Percentiles rank a stretch among this genome's conserved stretches.
These are phyloP conservation scores for Diaporthe destruens DNA, from an alignment of 2,329 filamentous ascomycete species.

Conservation along the genomic window DNA sequence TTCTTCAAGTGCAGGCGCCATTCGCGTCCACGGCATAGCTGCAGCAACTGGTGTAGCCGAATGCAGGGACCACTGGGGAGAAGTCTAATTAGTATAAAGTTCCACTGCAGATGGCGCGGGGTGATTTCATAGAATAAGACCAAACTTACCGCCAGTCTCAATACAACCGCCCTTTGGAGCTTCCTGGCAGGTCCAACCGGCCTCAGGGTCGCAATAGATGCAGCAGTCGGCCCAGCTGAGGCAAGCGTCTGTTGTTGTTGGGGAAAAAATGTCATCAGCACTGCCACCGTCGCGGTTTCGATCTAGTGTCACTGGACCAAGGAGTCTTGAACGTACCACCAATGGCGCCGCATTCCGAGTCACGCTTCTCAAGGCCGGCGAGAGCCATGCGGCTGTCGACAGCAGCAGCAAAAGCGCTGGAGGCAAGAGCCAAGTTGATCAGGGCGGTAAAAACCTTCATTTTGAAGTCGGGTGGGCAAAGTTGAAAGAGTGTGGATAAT, in stretches of 20 bases:
- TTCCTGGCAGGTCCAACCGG: conserved; percentile 10
- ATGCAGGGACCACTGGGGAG: conserved; percentile 4
- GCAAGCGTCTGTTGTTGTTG: conserved; percentile 12
- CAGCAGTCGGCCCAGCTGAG: conserved; percentile 13
- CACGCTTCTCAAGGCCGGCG: conserved; percentile 7
- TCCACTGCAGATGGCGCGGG: not conserved
- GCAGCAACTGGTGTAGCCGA: conserved; percentile 11
- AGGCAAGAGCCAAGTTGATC: conserved; percentile 14
- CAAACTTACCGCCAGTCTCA: conserved; percentile 2
- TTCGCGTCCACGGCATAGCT: conserved; percentile 9
- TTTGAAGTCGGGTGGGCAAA: not conserved
- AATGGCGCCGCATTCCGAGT: conserved; percentile 6
- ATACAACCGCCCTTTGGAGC: not conserved
- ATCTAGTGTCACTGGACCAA: not conserved
- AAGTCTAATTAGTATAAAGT: not conserved
- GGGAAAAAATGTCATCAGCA: not conserved
- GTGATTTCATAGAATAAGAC: not conserved
- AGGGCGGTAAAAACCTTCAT: conserved; percentile 19
- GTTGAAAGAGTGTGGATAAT: not conserved
- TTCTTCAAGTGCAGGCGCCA: conserved; percentile 13
- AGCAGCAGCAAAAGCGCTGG: conserved; percentile 4
- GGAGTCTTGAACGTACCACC: not conserved
- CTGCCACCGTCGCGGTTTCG: accelerated
- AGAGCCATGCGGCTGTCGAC: conserved; percentile 17
- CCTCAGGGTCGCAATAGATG: conserved; percentile 10